These are phyloP conservation scores for Beta corolliflora DNA, from an alignment of 179 eudicot species.

Conservation along the genomic window DNA sequence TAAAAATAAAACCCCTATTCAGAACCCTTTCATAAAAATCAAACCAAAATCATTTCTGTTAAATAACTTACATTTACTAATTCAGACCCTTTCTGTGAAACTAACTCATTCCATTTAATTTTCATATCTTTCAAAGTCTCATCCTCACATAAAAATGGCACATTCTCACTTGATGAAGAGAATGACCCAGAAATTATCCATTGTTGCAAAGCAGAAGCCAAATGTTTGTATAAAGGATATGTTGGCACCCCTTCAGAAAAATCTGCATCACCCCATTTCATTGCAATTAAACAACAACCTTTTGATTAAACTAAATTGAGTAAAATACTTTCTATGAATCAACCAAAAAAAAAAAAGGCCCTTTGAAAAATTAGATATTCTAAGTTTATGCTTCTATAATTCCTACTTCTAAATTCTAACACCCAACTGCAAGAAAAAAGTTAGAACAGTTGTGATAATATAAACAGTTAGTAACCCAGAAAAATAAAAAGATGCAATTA, in stretches of 20 bases:
- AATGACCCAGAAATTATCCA: conserved; percentile 48
- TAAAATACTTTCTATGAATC: no score
- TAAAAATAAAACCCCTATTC: background rate
- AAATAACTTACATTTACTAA: conserved; percentile 52
- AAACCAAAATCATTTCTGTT: conserved; percentile 5
- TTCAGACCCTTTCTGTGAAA: conserved; percentile 57
- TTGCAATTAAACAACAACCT: background rate
- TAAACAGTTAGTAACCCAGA: background rate
- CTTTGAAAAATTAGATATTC: no score
- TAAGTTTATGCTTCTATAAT: no score
- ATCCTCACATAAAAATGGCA: conserved; percentile 36
- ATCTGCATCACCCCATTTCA: conserved; percentile 27
- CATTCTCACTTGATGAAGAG: conserved; percentile 30
- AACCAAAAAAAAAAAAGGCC: no score
- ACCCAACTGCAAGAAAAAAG: background rate
- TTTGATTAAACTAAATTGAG: background rate
- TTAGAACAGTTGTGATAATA: background rate
- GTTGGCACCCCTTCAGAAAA: conserved; percentile 59
- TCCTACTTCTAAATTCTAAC: no score
- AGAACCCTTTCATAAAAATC: background rate
- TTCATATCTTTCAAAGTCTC: conserved; percentile 39
- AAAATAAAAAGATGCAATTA: background rate
- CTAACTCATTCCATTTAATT: conserved; percentile 51
- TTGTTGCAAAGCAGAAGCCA: conserved; percentile 59
- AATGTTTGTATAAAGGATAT: conserved; percentile 73